Conservation (phyloP, 352 stramenopile genomes). For the Globisporangium viniferum region DNA sequence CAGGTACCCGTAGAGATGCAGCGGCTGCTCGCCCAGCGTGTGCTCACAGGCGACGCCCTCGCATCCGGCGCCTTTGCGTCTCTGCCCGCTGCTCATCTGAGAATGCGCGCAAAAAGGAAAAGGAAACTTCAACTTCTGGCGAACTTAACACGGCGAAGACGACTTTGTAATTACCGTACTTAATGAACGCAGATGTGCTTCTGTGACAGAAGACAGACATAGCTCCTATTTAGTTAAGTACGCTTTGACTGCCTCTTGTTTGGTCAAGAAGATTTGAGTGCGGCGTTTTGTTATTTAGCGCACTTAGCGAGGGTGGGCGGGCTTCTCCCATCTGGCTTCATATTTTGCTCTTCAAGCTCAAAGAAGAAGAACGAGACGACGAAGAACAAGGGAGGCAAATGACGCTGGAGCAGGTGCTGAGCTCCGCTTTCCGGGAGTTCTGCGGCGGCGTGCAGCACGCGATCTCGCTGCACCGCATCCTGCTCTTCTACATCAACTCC, state of each 20-base stretch:
- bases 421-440: conserved; percentile 76
- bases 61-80: conserved; percentile 44
- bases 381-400: not conserved
- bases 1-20: conserved; percentile 61
- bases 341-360: not conserved
- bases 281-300: too few relatives aligned
- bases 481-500: conserved; percentile 85
- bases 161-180: too few relatives aligned
- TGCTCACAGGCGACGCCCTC: conserved; percentile 67
- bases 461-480: conserved; percentile 82
- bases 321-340: not conserved
- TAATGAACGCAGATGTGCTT: too few relatives aligned
- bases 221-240: too few relatives aligned
- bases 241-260: too few relatives aligned
- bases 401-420: conserved; percentile 43
- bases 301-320: too few relatives aligned
- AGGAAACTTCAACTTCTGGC: conserved; percentile 1
- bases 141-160: not conserved
- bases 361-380: not conserved
- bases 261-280: too few relatives aligned
- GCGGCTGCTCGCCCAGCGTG: conserved; percentile 50
- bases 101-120: not conserved
- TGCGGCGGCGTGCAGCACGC: conserved; percentile 84
- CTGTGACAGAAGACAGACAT: too few relatives aligned
- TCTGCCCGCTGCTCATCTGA: conserved; percentile 5